Evolutionary conservation across 148 eudicot species (phyloP).

Genomic region (Polygonum aviculare): DNA sequence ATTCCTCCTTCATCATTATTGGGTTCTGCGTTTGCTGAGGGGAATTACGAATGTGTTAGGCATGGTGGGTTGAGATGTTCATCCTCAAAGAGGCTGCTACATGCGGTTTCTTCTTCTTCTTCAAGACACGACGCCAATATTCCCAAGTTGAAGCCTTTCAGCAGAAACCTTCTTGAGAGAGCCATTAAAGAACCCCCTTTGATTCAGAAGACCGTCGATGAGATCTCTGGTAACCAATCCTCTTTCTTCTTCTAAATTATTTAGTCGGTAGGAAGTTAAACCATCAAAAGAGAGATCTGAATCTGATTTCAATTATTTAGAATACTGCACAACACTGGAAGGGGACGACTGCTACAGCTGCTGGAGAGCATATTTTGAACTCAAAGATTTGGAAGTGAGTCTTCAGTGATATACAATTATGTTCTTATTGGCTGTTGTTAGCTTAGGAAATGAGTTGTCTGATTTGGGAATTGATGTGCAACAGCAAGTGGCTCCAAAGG

Average conservation of each 20-base stretch:
- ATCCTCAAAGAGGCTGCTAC: conserved; percentile 5
- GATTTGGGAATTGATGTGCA: not conserved
- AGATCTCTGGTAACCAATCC: conserved; percentile 44
- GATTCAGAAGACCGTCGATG: conserved; percentile 51
- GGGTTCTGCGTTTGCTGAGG: conserved; percentile 11
- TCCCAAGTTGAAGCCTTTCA: conserved; percentile 75
- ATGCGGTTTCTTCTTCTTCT: conserved; percentile 17
- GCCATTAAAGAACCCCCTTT: conserved; percentile 54
- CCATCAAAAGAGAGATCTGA: not conserved
- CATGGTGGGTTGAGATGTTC: conserved; percentile 9
- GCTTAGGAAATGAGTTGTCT: not conserved
- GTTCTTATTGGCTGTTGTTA: too few relatives aligned
- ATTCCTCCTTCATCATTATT: conserved; percentile 14
- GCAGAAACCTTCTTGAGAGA: conserved; percentile 55
- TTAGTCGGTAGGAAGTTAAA: too few relatives aligned
- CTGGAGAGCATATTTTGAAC: conserved; percentile 85
- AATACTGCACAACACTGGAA: conserved; percentile 73
- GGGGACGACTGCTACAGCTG: conserved; percentile 71
- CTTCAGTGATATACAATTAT: not conserved
- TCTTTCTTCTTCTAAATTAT: not conserved
- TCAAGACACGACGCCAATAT: conserved; percentile 25
- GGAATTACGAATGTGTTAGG: conserved; percentile 1
- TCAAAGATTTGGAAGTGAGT: conserved; percentile 64
- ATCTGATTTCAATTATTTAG: conserved; percentile 18
- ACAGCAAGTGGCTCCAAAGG: conserved; percentile 52